Evolutionary conservation across 805 yeast genomes (phyloP).

Genomic region (Candida gorgasii): DNA sequence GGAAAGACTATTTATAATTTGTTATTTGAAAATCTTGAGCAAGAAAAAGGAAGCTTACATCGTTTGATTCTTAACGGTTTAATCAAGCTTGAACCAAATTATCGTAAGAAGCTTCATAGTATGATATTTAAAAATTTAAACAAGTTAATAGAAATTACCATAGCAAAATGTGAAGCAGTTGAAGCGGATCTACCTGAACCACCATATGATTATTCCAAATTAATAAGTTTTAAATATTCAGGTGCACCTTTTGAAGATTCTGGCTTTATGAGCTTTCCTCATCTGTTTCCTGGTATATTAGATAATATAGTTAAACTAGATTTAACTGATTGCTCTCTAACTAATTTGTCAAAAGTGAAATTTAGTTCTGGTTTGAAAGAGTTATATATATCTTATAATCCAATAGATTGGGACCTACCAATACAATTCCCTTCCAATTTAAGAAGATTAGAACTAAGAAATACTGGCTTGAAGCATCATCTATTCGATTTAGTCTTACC

Average conservation of each 20-base stretch:
- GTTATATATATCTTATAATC: constrained; percentile 21
- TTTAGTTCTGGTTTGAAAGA: constrained; percentile 13
- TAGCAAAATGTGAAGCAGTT: background rate
- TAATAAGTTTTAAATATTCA: constrained; percentile 3
- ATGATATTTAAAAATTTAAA: background rate
- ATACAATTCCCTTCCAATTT: constrained; percentile 16
- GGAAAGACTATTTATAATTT: constrained; percentile 9
- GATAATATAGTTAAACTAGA: constrained; percentile 4
- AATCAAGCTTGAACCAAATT: background rate
- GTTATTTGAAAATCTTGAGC: background rate
- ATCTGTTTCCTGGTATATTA: background rate
- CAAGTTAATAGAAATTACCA: background rate
- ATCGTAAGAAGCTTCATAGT: background rate
- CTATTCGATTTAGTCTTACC: constrained; percentile 17
- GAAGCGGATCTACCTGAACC: background rate
- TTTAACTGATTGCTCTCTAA: constrained; percentile 1
- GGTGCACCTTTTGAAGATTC: background rate
- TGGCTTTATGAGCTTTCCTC: background rate
- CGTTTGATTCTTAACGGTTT: constrained; percentile 4
- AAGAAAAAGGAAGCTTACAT: constrained; percentile 3
- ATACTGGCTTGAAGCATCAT: constrained; percentile 18
- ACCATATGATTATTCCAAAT: background rate
- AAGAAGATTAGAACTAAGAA: constrained; percentile 15
- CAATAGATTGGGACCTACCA: constrained; percentile 18
- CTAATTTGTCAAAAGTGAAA: background rate